Percentiles rank a stretch among this genome's conserved stretches.
These are phyloP conservation scores for Coprinopsis strossmayeri DNA, from an alignment of 768 basidiomycete genomes.

Conservation along the genomic window DNA sequence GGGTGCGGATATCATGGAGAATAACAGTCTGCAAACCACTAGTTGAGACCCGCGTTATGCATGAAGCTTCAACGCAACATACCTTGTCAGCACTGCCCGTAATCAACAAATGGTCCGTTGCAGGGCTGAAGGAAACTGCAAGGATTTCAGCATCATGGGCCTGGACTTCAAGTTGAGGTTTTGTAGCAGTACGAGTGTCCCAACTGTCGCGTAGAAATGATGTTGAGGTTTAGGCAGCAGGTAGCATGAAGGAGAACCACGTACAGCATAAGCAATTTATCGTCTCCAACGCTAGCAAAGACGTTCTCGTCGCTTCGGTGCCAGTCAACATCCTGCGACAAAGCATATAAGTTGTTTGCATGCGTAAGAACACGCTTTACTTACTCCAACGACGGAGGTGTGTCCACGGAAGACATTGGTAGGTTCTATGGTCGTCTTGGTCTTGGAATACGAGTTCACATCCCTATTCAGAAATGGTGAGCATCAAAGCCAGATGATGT, in stretches of 20 bases:
- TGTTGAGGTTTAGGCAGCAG: conserved; percentile 5
- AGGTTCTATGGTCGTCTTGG: conserved; percentile 76
- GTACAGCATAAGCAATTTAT: conserved; percentile 89
- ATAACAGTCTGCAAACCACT: conserved; percentile 58
- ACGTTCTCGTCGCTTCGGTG: conserved; percentile 73
- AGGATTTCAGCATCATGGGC: conserved; percentile 92
- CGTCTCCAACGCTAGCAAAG: conserved; percentile 95
- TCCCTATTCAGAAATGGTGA: conserved; percentile 53
- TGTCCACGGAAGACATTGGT: conserved; percentile 82
- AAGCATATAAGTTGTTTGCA: neutral
- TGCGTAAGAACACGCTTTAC: conserved; percentile 20
- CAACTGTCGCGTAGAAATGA: conserved; percentile 47
- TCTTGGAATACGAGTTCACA: conserved; percentile 80
- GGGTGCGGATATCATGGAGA: conserved; percentile 79
- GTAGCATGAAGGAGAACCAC: conserved; percentile 21
- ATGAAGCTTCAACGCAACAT: no score
- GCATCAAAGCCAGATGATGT: neutral
- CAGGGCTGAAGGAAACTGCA: conserved; percentile 85
- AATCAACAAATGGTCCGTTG: conserved; percentile 67
- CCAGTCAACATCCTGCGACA: conserved; percentile 92
- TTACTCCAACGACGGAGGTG: conserved; percentile 84
- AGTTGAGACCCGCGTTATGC: no score
- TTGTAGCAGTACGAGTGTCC: conserved; percentile 77
- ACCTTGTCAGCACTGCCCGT: conserved; percentile 96
- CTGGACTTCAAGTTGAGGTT: conserved; percentile 65